Base-by-base conservation (phyloP, 768 basidiomycete genomes). In the Cyclocybe cylindracea region DNA sequence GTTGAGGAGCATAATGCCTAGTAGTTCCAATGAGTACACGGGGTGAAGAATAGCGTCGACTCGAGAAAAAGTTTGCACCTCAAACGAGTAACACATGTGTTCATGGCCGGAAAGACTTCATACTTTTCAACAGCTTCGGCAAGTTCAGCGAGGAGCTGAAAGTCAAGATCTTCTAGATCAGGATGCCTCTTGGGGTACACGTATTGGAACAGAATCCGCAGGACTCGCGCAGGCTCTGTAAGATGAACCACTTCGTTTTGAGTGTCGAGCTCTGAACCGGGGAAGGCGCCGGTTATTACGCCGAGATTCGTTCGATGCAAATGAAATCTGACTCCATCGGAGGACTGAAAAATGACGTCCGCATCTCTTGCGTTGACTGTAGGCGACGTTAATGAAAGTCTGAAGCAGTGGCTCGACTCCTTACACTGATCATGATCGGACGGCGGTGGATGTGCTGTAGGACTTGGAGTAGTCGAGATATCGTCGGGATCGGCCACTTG, bases 101-200 rank as follows among this genome's bases (percentile, higher is more conserved):
- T 38, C 44, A 56, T 56, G 5, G 55, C 55, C 16, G 51, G 24
- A 33, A 49, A 56, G 2, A 53, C 44, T 34, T 56, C 32, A n/a
- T 56, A 56, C 33, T 56, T 56, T 24, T 48, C 55, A 13, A 35
- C 46, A 11, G 50, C 50, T 34, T 52, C 50, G 11, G 55, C 50
- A 2, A 56, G 37, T n/a, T 18, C 46, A 9, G 37, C 35, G 1
- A 56, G 13, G 5, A 41, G 7, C 7, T 40, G 24, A 32, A 56
- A 56, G 10, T 32, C 11, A 2, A 48, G 10, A 5, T 37, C 34
- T 11, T 38, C 34, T 5, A 52, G 43, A 29, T 48, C 24, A 9
- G 42, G 41, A n/a, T 43, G 46, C 18, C 36, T 37, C 46, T 39
- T 51, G 14, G 55, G 55, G 16, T 47, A 48, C 18, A 51, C 18